Evolutionary conservation across 768 basidiomycete genomes (phyloP), one percentile per base, ranked within the genome.

Genomic region (Cystoderma amianthinum): DNA sequence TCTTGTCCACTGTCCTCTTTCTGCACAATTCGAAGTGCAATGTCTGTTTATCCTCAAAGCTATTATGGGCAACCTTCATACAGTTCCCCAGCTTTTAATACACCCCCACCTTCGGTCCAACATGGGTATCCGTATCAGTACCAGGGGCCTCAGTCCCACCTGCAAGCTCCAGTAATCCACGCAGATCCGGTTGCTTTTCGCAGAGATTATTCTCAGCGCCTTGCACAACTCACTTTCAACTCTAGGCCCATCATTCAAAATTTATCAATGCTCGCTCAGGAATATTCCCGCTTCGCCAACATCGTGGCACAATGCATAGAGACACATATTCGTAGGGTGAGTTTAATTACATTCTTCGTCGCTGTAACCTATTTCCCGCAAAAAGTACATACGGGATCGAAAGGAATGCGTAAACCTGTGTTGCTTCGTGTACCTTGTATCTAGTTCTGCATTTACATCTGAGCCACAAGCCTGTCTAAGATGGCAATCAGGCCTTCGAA

Each of bases 211-310:
- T 55, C 75, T 42, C 59, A 66, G 32, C 80, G 86, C 46, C 80
- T 96, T 41, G 67, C 77, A 53, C 79, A 83, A 48, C 82, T 99
- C 48, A 89, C 82, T 39, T 82, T 93, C 72, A 99, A 98, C 65
- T 95, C 93, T 50, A 83, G 93, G 55, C 85, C 91, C 7, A 80
- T 96, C 47, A 99, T 99, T 49, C 91, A 96, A 66, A 77, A 76
- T 46, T 65, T 99, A 12, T 97, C 96, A 23, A 82, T 93, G 74
- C 76, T 88, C 50, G 95, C 96, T 40, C 86, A 91, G 64, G 87
- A 95, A 42, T 84, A 86, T 58, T 63, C 76, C 28, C 77, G 84
- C 32, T 89, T 80, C 64, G 78, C 83, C 41, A 79, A 82, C 40
- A 78, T 89, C 46, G 85, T 94, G 18, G 80, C 80, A 1, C 78